A percentile compares a stretch with the other conserved stretches of the same genome.
Evolutionary conservation across 129 eudicot species (phyloP).

Genomic region (Dittrichia graveolens): DNA sequence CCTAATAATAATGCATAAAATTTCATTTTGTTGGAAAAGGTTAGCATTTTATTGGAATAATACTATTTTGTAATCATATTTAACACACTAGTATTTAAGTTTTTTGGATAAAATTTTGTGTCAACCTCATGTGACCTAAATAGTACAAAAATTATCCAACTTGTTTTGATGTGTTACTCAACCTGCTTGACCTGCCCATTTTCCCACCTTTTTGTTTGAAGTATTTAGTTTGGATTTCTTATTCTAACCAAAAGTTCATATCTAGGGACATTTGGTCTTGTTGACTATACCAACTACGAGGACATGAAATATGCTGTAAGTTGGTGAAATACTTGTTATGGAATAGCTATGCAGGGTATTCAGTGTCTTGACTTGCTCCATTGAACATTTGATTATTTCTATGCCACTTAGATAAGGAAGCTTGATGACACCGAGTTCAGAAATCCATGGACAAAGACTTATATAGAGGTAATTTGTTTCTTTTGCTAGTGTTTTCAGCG

Average conservation of each 20-base stretch:
- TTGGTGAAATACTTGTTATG: constrained; percentile 6
- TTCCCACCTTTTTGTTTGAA: neutral
- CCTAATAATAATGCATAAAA: neutral
- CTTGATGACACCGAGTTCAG: constrained; percentile 98
- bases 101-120: neutral
- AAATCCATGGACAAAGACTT: constrained; percentile 89
- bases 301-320: constrained; percentile 99
- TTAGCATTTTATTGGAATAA: neutral
- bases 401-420: constrained; percentile 63
- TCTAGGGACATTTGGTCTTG: constrained; percentile 86
- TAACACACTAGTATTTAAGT: neutral
- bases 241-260: constrained; percentile 16
- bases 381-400: constrained; percentile 17
- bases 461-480: constrained; percentile 58
- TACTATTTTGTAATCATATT: neutral
- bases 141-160: neutral
- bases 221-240: neutral
- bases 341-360: neutral
- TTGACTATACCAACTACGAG: constrained; percentile 82
- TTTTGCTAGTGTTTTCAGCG: neutral
- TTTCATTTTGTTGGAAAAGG: neutral
- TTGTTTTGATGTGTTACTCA: neutral
- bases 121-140: neutral
- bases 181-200: neutral
- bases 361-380: neutral